Evolutionary conservation across 2,329 filamentous ascomycete species (phyloP).

Genomic region (Colletotrichum noveboracense): DNA sequence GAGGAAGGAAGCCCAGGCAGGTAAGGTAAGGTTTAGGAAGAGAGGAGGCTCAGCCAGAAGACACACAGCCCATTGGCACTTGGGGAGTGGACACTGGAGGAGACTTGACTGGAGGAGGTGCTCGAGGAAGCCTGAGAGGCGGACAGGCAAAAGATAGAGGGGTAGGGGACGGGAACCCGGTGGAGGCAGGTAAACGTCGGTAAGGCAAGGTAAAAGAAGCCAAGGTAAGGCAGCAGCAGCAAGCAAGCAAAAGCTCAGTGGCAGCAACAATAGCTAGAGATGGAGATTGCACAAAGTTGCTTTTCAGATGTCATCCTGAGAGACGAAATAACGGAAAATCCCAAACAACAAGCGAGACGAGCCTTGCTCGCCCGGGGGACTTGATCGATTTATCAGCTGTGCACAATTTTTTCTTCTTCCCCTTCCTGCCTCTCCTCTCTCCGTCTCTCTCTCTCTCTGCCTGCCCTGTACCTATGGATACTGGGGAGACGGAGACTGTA

Average conservation of each 20-base stretch:
- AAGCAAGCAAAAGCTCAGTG: background rate
- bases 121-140: conserved; percentile 3
- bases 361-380: conserved; percentile 6
- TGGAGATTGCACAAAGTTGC: conserved; percentile 10
- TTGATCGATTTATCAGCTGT: conserved; percentile 20
- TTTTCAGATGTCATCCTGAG: conserved; percentile 3
- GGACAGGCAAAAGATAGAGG: background rate
- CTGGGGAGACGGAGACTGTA: conserved; percentile 10
- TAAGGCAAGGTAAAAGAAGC: background rate
- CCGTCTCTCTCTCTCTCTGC: background rate
- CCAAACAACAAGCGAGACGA: conserved; percentile 13
- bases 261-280: background rate
- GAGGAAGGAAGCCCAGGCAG: background rate
- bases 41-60: conserved; percentile 13
- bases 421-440: background rate
- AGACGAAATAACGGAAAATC: background rate
- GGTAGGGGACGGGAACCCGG: background rate
- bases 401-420: conserved; percentile 15
- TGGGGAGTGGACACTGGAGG: conserved; percentile 5
- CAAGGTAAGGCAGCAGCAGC: background rate
- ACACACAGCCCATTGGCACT: conserved; percentile 16
- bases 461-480: background rate
- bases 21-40: background rate
- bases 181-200: background rate
- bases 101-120: background rate